A percentile compares a stretch with the other conserved stretches of the same genome.
Conservation (phyloP, 192 early-diverging fungal species). For the Umbelopsis vinacea region DNA sequence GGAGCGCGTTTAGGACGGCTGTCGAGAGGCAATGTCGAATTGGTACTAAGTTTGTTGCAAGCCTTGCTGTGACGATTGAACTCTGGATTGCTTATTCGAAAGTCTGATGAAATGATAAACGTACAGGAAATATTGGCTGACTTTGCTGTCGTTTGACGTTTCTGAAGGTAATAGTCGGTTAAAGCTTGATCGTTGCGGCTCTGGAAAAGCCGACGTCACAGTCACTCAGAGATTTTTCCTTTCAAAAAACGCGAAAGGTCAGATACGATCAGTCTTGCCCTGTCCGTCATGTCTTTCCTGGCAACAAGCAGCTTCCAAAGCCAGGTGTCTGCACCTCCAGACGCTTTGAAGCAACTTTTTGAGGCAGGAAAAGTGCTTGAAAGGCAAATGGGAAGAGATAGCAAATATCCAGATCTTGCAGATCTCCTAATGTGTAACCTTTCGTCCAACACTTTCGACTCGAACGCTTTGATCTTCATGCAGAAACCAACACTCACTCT, state of each 20-base stretch:
- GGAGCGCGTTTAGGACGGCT: too few species aligned
- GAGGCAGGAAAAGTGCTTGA: constrained; percentile 23
- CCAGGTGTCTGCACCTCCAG: constrained; percentile 23
- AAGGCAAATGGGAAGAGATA: constrained; percentile 24
- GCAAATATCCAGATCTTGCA: constrained; percentile 21
- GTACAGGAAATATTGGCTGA: neutral
- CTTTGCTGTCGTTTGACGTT: too few species aligned
- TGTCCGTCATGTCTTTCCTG: constrained; percentile 23
- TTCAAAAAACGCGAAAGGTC: constrained; percentile 10
- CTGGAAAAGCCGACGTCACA: constrained; percentile 19
- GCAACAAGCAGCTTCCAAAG: constrained; percentile 21
- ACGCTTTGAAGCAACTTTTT: constrained; percentile 23
- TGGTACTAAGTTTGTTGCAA: too few species aligned
- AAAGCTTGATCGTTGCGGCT: too few species aligned
- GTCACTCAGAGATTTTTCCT: neutral
- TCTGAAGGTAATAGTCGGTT: too few species aligned
- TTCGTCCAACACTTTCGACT: neutral
- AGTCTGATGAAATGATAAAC: neutral
- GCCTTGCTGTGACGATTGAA: neutral
- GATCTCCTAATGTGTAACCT: constrained; percentile 21
- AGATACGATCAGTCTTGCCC: constrained; percentile 12
- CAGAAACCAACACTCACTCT: neutral
- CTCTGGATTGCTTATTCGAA: neutral
- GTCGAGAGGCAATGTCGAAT: too few species aligned
- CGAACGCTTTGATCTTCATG: neutral